Base-by-base conservation (phyloP, 495 filamentous ascomycete species). In the Pseudevernia furfuracea region DNA sequence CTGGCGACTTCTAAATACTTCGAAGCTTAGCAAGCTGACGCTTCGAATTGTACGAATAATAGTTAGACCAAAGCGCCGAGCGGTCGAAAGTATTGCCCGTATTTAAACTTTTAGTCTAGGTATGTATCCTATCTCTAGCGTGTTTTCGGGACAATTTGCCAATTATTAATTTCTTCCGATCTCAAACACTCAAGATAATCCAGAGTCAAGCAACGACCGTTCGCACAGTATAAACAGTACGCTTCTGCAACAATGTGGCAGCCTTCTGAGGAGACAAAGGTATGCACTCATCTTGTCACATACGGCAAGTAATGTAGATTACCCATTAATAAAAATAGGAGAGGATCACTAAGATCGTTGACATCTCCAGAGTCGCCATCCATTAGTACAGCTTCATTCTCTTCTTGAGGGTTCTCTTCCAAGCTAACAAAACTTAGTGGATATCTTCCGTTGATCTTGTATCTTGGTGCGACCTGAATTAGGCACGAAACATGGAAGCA, bases 251-350 rank as follows among this genome's bases (percentile, higher is more conserved):
- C 76, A 61, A 91, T 89, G 83, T 89, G 94, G 72, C 86, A 91
- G 77, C 87, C 97, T 67, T 98, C 94, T 43, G 94, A 98, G 75
- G 94, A 98, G 78, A 90, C 91, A 68, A 97, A 96, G 87, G 92
- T 96, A 72, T 64, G 74, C 44, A 37, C 17, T 15, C 4, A 57
- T 52, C 5, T 41, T 46, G 1, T 14, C 25, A 53, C n/a, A 21
- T 7, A 41, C 17, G 4, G 28, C 19, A 44, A 32, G 34, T 37
- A 9, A 12, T 7, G 36, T 15, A 41, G 15, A 32, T 7, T 15
- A 21, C 52, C 49, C 28, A 53, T 17, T 25, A 11, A 32, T 21
- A 23, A 14, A 30, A 8, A 71, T 67, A 97, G 94, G 94, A 98
- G 84, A 90, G 94, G 79, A 96, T 97, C 77, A 85, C 90, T 71